Evolutionary conservation across 176 grass and related monocot species (phyloP).

Genomic region (Calamus simplicifolius): DNA sequence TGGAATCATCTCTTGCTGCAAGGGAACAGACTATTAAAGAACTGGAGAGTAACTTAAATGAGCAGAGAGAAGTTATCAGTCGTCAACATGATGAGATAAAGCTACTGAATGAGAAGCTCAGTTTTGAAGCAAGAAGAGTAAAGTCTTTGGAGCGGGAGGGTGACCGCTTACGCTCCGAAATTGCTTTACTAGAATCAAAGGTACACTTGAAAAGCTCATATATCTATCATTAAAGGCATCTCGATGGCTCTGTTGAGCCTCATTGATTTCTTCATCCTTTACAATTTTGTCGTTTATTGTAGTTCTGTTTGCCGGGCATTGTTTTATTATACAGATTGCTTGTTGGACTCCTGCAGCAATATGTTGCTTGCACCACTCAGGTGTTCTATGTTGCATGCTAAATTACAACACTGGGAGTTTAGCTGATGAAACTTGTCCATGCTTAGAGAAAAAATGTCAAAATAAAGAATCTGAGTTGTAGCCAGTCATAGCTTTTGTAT

Average conservation of each 20-base stretch:
- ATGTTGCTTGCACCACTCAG: no score
- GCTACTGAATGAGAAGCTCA: slow-evolving; percentile 72
- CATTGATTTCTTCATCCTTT: not conserved
- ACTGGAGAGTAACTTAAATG: slow-evolving; percentile 47
- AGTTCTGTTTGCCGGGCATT: no score
- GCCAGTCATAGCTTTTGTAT: no score
- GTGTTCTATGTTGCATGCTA: no score
- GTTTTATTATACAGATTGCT: no score
- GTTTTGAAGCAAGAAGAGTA: slow-evolving; percentile 59
- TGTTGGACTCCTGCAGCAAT: no score
- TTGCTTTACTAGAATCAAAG: slow-evolving; percentile 91
- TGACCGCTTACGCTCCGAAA: slow-evolving; percentile 74
- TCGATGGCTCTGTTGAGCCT: slow-evolving; percentile 8
- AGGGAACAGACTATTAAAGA: slow-evolving; percentile 68
- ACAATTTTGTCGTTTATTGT: no score
- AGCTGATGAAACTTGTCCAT: not conserved
- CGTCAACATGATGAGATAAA: slow-evolving; percentile 58
- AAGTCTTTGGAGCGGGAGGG: slow-evolving; percentile 91
- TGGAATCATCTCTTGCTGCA: slow-evolving; percentile 46
- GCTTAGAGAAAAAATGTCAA: not conserved
- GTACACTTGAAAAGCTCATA: slow-evolving; percentile 13
- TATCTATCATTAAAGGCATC: not conserved
- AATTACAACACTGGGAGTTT: no score
- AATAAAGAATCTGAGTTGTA: not conserved
- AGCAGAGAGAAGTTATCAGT: slow-evolving; percentile 61